phyloP scores from a whole-genome alignment of 1,139 yeast genomes.

The Saccharomycopsis hybrid region DNA sequence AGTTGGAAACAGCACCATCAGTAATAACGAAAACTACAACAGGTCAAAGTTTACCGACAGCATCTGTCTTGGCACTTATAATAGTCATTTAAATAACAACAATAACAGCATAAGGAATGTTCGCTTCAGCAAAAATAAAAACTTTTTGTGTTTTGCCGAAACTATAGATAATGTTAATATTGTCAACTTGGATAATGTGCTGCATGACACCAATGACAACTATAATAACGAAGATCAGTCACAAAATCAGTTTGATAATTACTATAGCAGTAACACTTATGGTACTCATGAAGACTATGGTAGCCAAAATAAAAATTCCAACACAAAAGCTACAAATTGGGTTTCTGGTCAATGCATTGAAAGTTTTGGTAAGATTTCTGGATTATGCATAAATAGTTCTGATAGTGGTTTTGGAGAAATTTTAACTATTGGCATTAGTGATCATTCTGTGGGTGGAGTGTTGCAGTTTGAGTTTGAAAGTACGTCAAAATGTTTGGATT shows the following conservation, averaged over 20 bases:
- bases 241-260: not conserved
- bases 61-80: conserved; percentile 1
- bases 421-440: conserved; percentile 48
- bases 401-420: conserved; percentile 43
- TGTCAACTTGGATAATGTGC: conserved; percentile 33
- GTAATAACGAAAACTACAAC: conserved; percentile 27
- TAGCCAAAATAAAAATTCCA: not conserved
- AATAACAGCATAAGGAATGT: conserved; percentile 46
- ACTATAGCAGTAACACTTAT: too few relatives aligned
- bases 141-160: conserved; percentile 50
- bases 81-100: conserved; percentile 4
- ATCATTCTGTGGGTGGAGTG: conserved; percentile 53
- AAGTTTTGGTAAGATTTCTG: conserved; percentile 54
- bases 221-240: not conserved
- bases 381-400: conserved; percentile 43
- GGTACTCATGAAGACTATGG: not conserved
- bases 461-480: conserved; percentile 41
- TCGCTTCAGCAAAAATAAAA: conserved; percentile 42
- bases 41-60: too few relatives aligned
- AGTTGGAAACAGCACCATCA: conserved; percentile 32
- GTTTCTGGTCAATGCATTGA: conserved; percentile 41
- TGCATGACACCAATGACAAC: too few relatives aligned
- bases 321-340: conserved; percentile 14
- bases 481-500: conserved; percentile 34
- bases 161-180: conserved; percentile 55